These are phyloP conservation scores for Populus euphratica DNA, from an alignment of 345 rosid genomes.

Conservation along the genomic window DNA sequence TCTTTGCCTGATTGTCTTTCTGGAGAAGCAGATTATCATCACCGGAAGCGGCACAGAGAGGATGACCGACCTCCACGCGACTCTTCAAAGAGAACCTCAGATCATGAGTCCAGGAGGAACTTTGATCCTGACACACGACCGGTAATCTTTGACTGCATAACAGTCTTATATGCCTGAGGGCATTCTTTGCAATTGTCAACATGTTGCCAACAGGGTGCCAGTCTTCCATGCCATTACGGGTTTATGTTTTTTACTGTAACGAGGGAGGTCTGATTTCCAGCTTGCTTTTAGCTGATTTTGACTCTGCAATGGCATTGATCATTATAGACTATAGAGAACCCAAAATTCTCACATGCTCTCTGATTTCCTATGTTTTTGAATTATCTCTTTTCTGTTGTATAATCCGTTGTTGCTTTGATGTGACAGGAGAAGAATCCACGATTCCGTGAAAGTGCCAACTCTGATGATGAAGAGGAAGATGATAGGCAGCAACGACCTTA, in stretches of 20 bases:
- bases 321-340: background rate
- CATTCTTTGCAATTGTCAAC: background rate
- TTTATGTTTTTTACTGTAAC: background rate
- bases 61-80: slow-evolving; percentile 72
- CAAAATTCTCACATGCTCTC: background rate
- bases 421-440: slow-evolving; percentile 96
- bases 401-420: slow-evolving; percentile 2
- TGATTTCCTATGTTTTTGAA: background rate
- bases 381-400: background rate
- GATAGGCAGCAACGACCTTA: slow-evolving; percentile 53
- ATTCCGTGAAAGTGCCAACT: slow-evolving; percentile 91
- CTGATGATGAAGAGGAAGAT: slow-evolving; percentile 93
- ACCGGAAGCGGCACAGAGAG: slow-evolving; percentile 75
- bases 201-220: background rate
- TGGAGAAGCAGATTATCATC: slow-evolving; percentile 46
- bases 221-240: background rate
- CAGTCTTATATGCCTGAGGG: background rate
- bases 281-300: background rate
- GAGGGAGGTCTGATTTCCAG: background rate
- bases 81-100: slow-evolving; percentile 58
- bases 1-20: slow-evolving; percentile 9
- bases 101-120: slow-evolving; percentile 61
- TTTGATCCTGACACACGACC: slow-evolving; percentile 66
- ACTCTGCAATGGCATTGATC: background rate
- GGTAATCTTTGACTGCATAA: slow-evolving; percentile 32